Evolutionary conservation across 257 asterid species (phyloP).

Genomic region (Forsythia suspensa): DNA sequence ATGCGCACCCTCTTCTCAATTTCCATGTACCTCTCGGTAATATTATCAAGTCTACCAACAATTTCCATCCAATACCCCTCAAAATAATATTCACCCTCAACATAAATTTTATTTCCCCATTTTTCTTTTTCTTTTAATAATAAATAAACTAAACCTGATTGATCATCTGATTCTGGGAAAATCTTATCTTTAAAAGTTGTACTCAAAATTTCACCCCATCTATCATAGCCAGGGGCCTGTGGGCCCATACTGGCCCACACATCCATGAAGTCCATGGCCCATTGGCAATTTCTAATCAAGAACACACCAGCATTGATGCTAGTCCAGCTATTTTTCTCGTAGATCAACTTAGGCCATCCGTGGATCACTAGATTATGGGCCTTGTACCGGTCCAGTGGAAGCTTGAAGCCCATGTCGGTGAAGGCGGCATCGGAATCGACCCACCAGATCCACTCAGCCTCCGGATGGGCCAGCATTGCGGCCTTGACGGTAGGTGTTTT

Average conservation of each 20-base stretch:
- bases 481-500: conserved; percentile 78
- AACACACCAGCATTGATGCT: conserved; percentile 97
- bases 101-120: conserved; percentile 68
- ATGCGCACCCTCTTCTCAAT: conserved; percentile 45
- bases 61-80: conserved; percentile 97
- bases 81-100: conserved; percentile 70
- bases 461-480: conserved; percentile 95
- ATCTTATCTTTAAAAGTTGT: conserved; percentile 63
- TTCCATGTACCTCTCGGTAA: conserved; percentile 44
- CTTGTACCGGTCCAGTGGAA: conserved; percentile 68
- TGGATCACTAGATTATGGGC: conserved; percentile 71
- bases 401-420: conserved; percentile 92
- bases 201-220: conserved; percentile 69
- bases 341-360: conserved; percentile 70
- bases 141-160: conserved; percentile 68
- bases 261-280: conserved; percentile 88
- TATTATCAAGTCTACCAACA: conserved; percentile 55
- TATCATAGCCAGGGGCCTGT: conserved; percentile 61
- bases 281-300: conserved; percentile 77
- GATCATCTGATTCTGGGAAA: conserved; percentile 84
- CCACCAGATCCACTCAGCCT: conserved; percentile 99
- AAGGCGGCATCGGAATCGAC: conserved; percentile 95
- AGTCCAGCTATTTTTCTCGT: conserved; percentile 77
- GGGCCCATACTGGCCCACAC: conserved; percentile 96
- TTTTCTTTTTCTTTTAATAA: conserved; percentile 62